Evolutionary conservation across 176 grass and related monocot species (phyloP).

Genomic region (Urochloa ruziziensis): DNA sequence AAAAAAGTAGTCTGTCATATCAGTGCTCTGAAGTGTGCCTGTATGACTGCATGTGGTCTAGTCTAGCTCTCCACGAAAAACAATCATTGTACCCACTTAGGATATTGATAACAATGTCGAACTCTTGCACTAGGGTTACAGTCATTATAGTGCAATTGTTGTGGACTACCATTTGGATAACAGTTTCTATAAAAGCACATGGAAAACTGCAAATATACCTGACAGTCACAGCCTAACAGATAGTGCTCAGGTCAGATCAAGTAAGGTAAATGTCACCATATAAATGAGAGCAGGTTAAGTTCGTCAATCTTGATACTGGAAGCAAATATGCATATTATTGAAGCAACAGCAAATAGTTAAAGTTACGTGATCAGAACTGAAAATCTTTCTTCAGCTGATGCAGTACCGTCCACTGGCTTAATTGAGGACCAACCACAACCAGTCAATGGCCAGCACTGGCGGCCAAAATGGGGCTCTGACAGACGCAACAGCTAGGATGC

Average conservation of each 20-base stretch:
- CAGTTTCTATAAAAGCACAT: constrained; percentile 21
- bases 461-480: not conserved
- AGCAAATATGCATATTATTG: not conserved
- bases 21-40: constrained; percentile 12
- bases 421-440: not conserved
- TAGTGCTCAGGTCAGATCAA: constrained; percentile 17
- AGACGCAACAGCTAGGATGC: not conserved
- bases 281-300: not conserved
- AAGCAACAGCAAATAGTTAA: not conserved
- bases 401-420: not conserved
- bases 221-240: not conserved
- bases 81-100: constrained; percentile 43
- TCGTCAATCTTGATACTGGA: not conserved
- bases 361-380: not conserved
- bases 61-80: constrained; percentile 18
- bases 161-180: constrained; percentile 17
- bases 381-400: not conserved
- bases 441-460: not conserved
- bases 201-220: constrained; percentile 4
- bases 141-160: not conserved
- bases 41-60: constrained; percentile 20
- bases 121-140: constrained; percentile 14
- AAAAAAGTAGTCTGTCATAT: constrained; percentile 44
- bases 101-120: constrained; percentile 1
- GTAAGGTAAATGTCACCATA: not conserved